A percentile compares a stretch with the other conserved stretches of the same genome.
These are phyloP conservation scores for Helianthus tuberosus DNA, from an alignment of 129 eudicot genomes.

Conservation along the genomic window DNA sequence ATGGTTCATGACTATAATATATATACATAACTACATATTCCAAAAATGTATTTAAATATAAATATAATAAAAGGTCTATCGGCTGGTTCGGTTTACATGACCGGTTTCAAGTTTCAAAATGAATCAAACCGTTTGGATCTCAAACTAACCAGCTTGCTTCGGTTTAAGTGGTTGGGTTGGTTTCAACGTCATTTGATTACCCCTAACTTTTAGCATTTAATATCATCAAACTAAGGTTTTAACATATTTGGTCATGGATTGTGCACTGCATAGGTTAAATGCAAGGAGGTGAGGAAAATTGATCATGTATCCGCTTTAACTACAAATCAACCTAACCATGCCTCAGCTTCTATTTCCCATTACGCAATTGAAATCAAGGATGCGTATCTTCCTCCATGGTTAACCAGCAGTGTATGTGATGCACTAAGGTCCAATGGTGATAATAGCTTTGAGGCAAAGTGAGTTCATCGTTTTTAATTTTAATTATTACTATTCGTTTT, in stretches of 20 bases:
- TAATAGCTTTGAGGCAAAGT: constrained; percentile 82
- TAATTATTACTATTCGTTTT: background rate
- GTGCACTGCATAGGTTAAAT: constrained; percentile 58
- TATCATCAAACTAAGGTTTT: background rate
- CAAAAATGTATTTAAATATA: too few relatives aligned
- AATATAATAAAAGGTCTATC: too few relatives aligned
- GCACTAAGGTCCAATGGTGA: constrained; percentile 58
- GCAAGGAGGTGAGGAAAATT: constrained; percentile 75
- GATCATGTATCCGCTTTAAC: constrained; percentile 42
- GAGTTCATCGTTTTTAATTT: constrained; percentile 1
- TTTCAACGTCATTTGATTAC: too few relatives aligned
- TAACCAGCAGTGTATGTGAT: constrained; percentile 57
- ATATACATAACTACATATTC: too few relatives aligned
- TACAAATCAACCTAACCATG: constrained; percentile 37
- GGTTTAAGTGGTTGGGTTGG: too few relatives aligned
- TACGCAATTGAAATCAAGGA: constrained; percentile 83
- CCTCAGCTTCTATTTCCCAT: constrained; percentile 51
- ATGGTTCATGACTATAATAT: too few relatives aligned
- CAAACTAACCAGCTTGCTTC: too few relatives aligned
- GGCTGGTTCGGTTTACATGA: too few relatives aligned
- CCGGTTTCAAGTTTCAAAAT: too few relatives aligned
- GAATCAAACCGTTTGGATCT: too few relatives aligned
- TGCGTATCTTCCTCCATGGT: constrained; percentile 93
- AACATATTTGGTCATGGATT: background rate
- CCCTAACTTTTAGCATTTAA: too few relatives aligned